Conservation (phyloP, 495 filamentous ascomycete genomes). For the Aspergillus kassunensis region DNA sequence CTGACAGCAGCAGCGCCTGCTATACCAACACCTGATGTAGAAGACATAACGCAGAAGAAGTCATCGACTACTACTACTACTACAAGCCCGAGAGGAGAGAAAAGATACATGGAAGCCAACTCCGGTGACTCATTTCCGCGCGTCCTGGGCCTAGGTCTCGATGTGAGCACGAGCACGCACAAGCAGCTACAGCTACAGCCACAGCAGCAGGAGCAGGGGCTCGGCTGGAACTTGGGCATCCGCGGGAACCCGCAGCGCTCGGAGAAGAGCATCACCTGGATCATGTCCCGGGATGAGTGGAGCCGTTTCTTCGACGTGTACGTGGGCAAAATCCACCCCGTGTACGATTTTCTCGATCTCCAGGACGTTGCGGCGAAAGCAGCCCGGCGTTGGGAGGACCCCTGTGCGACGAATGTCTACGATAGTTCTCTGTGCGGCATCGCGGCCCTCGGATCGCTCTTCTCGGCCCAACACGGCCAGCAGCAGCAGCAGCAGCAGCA, state of each 20-base stretch:
- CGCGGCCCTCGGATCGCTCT: slow-evolving; percentile 39
- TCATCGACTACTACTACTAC: no score
- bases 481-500: no score
- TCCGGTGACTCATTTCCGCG: slow-evolving; percentile 6
- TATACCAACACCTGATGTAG: background rate
- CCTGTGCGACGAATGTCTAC: slow-evolving; percentile 18
- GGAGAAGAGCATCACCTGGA: slow-evolving; percentile 23
- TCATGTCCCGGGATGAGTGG: slow-evolving; percentile 33
- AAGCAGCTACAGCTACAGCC: no score
- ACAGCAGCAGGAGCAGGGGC: no score
- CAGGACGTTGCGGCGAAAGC: slow-evolving; percentile 24
- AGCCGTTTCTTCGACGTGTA: slow-evolving; percentile 32
- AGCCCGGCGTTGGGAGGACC: slow-evolving; percentile 26
- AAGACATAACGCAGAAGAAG: background rate
- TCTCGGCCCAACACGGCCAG: slow-evolving; percentile 18
- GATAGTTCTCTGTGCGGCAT: slow-evolving; percentile 39
- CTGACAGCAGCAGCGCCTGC: background rate
- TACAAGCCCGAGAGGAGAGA: background rate
- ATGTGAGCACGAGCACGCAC: no score
- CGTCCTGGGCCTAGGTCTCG: background rate
- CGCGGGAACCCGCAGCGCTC: background rate
- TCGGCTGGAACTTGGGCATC: slow-evolving; percentile 16
- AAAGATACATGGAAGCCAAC: slow-evolving; percentile 8
- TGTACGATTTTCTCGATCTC: slow-evolving; percentile 45
- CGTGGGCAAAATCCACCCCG: slow-evolving; percentile 40